phyloP scores from a whole-genome alignment of 345 rosid genomes.

The Dipteronia sinensis region DNA sequence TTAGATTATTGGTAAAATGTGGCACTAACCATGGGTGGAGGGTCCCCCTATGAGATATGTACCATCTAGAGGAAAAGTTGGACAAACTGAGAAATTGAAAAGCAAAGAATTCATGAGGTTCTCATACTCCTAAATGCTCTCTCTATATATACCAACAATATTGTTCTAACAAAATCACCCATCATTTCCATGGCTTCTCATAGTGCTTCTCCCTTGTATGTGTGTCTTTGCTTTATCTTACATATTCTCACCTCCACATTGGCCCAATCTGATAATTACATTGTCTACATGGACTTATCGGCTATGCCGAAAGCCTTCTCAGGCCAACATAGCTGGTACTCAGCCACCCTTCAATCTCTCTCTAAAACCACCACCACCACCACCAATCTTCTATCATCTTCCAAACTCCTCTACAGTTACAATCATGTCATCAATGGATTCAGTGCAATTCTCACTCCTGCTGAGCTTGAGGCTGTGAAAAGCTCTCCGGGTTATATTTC shows the following conservation, averaged over 20 bases:
- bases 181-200: conserved; percentile 19
- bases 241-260: not conserved
- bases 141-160: not conserved
- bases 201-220: not conserved
- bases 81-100: not conserved
- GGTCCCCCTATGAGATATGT: not conserved
- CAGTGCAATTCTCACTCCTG: conserved; percentile 41
- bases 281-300: conserved; percentile 49
- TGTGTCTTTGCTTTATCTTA: conserved; percentile 17
- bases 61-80: not conserved
- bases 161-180: not conserved
- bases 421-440: conserved; percentile 49
- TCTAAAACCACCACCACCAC: not conserved
- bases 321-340: conserved; percentile 38
- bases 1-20: not conserved
- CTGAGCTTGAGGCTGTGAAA: conserved; percentile 39
- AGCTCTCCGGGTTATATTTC: conserved; percentile 42
- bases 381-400: not conserved
- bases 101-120: conserved; percentile 11
- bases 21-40: not conserved
- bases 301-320: conserved; percentile 49
- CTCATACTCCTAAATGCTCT: conserved; percentile 20
- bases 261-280: conserved; percentile 38
- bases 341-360: conserved; percentile 38
- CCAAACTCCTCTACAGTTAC: conserved; percentile 41